A percentile compares a stretch with the other conserved stretches of the same genome.
These are phyloP conservation scores for Salvia hispanica DNA, from an alignment of 257 asterid species.

Conservation along the genomic window DNA sequence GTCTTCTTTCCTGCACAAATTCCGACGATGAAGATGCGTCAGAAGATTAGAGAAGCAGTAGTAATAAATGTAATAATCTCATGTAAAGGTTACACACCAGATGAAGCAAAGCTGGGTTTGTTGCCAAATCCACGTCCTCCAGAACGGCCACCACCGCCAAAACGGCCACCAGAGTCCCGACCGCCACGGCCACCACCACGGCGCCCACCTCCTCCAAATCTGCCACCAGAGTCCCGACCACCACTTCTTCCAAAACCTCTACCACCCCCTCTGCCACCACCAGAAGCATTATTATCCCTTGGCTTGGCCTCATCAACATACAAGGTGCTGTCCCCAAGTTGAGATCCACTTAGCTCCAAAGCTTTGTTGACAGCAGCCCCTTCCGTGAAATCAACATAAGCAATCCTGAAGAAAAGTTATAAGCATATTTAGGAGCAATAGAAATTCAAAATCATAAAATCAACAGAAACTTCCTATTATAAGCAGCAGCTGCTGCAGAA, in stretches of 20 bases:
- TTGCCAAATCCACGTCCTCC: constrained; percentile 44
- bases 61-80: neutral
- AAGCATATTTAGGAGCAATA: neutral
- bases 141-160: constrained; percentile 32
- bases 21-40: neutral
- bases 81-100: constrained; percentile 33
- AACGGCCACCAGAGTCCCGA: constrained; percentile 18
- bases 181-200: constrained; percentile 7
- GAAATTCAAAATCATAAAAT: neutral
- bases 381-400: constrained; percentile 62
- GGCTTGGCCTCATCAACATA: constrained; percentile 78
- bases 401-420: constrained; percentile 51
- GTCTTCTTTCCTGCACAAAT: constrained; percentile 31
- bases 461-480: neutral
- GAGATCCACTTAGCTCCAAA: constrained; percentile 52
- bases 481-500: no score
- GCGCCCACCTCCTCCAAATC: constrained; percentile 8
- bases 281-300: constrained; percentile 36
- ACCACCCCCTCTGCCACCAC: constrained; percentile 45
- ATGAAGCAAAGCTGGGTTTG: constrained; percentile 48
- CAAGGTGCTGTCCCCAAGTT: constrained; percentile 45
- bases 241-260: constrained; percentile 31
- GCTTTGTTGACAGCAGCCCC: constrained; percentile 49
- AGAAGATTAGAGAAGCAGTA: no score
- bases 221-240: constrained; percentile 21